Percentiles rank a stretch among this genome's conserved stretches.
phyloP scores from a whole-genome alignment of 768 basidiomycete genomes.

The Vishniacozyma victoriae region DNA sequence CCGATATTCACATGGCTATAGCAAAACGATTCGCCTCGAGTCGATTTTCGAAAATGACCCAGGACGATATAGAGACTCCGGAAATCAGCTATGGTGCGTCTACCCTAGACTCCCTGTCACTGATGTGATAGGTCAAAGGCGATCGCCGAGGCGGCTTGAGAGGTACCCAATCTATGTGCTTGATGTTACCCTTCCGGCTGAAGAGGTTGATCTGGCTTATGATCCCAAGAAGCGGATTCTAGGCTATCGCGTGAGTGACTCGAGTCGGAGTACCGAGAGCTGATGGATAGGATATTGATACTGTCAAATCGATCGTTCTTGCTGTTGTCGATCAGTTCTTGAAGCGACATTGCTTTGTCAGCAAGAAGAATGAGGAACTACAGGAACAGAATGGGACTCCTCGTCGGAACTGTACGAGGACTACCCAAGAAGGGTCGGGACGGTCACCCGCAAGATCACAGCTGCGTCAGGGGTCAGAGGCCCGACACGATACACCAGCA shows the following conservation, averaged over 20 bases:
- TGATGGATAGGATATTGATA: constrained; percentile 49
- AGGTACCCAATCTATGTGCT: constrained; percentile 78
- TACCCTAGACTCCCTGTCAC: background rate
- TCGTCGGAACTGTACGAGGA: no score
- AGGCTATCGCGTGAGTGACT: constrained; percentile 61
- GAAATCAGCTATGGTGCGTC: constrained; percentile 5
- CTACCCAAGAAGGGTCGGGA: no score
- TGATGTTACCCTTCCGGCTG: constrained; percentile 62
- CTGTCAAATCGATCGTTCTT: constrained; percentile 57
- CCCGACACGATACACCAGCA: no score
- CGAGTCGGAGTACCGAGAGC: background rate
- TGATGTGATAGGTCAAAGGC: constrained; percentile 50
- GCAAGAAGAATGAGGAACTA: no score
- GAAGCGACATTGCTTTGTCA: constrained; percentile 59
- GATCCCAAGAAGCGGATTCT: constrained; percentile 70
- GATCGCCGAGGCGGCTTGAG: constrained; percentile 73
- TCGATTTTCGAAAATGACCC: constrained; percentile 14
- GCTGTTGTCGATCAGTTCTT: constrained; percentile 62
- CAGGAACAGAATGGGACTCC: no score
- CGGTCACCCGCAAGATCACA: no score
- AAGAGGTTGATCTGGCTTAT: constrained; percentile 67
- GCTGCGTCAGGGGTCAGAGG: no score
- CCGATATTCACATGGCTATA: constrained; percentile 25
- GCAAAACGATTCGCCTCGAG: constrained; percentile 17
- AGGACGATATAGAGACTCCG: constrained; percentile 3